These are phyloP conservation scores for Rhododendron kiyosumense DNA, from an alignment of 148 eudicot genomes.

Conservation along the genomic window DNA sequence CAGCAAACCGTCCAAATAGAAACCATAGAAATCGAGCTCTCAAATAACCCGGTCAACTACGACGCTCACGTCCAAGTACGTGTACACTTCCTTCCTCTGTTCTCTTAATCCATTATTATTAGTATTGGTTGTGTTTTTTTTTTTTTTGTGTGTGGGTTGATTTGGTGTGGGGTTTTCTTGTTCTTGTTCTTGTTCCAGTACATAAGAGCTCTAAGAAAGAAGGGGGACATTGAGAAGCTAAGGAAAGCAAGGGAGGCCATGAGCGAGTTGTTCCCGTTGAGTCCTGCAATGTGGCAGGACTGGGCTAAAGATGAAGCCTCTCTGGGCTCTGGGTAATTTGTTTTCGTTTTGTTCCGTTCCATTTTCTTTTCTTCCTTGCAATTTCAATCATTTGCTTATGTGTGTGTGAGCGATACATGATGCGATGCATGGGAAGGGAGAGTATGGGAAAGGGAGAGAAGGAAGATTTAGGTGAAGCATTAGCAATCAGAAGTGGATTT, in stretches of 20 bases:
- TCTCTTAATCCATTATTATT: background rate
- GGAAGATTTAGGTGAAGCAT: background rate
- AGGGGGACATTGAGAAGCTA: constrained; percentile 84
- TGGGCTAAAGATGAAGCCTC: constrained; percentile 87
- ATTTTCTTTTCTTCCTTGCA: background rate
- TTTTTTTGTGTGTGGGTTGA: background rate
- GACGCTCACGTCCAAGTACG: constrained; percentile 75
- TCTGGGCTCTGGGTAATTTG: constrained; percentile 48
- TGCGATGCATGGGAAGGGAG: background rate
- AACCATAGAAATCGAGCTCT: constrained; percentile 67
- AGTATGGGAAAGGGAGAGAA: background rate
- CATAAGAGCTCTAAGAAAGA: constrained; percentile 66
- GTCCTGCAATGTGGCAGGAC: constrained; percentile 84
- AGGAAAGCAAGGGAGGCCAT: constrained; percentile 80
- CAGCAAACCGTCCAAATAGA: constrained; percentile 42
- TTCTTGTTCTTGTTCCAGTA: constrained; percentile 36
- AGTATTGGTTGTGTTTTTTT: background rate
- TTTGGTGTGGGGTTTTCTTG: background rate
- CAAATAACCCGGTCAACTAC: constrained; percentile 55
- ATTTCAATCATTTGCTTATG: background rate
- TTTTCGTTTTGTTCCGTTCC: background rate
- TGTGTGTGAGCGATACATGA: background rate
- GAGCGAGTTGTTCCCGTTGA: constrained; percentile 62
- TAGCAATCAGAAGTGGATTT: background rate
- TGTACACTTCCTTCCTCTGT: background rate